Evolutionary conservation across 23 red algal species (phyloP).

Genomic region (Agarophyton chilense): DNA sequence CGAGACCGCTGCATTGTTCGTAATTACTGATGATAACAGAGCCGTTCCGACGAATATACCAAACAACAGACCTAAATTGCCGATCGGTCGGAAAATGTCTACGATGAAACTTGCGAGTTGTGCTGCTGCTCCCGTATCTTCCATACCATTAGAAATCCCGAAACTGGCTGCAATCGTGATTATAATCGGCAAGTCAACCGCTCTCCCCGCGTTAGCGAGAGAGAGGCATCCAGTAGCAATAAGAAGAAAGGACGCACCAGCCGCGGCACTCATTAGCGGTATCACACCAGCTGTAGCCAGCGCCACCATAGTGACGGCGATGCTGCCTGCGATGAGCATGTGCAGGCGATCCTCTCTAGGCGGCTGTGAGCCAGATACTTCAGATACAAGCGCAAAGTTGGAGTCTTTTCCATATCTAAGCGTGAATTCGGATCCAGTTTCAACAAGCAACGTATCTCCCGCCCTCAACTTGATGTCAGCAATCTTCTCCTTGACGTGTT

Average conservation of each 20-base stretch:
- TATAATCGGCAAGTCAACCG: conserved; percentile 76
- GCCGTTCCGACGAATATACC: conserved; percentile 91
- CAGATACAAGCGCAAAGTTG: conserved; percentile 88
- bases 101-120: conserved; percentile 82
- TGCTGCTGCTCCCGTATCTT: conserved; percentile 77
- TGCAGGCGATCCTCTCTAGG: conserved; percentile 83
- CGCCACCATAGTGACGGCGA: conserved; percentile 78
- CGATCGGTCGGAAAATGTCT: conserved; percentile 60
- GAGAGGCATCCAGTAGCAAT: conserved; percentile 84
- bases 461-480: conserved; percentile 73
- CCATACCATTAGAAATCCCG: conserved; percentile 78
- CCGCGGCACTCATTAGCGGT: conserved; percentile 69
- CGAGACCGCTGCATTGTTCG: conserved; percentile 90
- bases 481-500: conserved; percentile 88
- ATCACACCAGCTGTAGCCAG: conserved; percentile 69
- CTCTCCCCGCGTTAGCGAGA: conserved; percentile 47
- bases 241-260: conserved; percentile 62
- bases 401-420: conserved; percentile 72
- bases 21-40: conserved; percentile 77
- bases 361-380: conserved; percentile 77
- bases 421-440: conserved; percentile 79
- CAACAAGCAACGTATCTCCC: conserved; percentile 88
- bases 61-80: conserved; percentile 82
- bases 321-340: conserved; percentile 72
- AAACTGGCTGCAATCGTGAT: conserved; percentile 89